Percentiles rank a stretch among this genome's conserved stretches.
These are phyloP conservation scores for Rhizopus arrhizus DNA, from an alignment of 371 early-diverging fungal genomes.

Conservation along the genomic window DNA sequence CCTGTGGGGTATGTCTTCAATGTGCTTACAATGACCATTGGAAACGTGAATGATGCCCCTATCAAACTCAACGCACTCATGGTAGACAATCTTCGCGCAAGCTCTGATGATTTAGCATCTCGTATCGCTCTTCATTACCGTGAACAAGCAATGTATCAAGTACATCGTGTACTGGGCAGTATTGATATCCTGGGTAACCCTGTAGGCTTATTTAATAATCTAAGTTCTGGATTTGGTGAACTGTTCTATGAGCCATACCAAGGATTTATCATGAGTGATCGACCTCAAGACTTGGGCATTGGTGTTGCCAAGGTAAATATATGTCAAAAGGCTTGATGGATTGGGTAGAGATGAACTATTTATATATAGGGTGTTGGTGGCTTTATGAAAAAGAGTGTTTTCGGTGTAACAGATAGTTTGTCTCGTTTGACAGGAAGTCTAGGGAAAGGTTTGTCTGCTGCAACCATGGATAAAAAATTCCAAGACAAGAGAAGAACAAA, in stretches of 20 bases:
- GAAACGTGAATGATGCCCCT: slow-evolving; percentile 88
- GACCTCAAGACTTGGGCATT: slow-evolving; percentile 87
- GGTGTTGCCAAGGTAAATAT: slow-evolving; percentile 76
- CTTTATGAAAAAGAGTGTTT: slow-evolving; percentile 79
- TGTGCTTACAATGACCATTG: slow-evolving; percentile 87
- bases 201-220: slow-evolving; percentile 82
- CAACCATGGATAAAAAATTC: slow-evolving; percentile 85
- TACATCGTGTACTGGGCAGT: slow-evolving; percentile 85
- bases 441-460: slow-evolving; percentile 85
- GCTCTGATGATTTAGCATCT: slow-evolving; percentile 46
- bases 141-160: slow-evolving; percentile 77
- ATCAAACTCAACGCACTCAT: slow-evolving; percentile 81
- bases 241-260: slow-evolving; percentile 91
- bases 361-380: slow-evolving; percentile 53
- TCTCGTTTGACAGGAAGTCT: slow-evolving; percentile 84
- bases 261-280: slow-evolving; percentile 85
- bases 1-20: slow-evolving; percentile 63
- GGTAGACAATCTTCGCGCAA: slow-evolving; percentile 78
- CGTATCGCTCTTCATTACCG: slow-evolving; percentile 65
- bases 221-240: slow-evolving; percentile 85
- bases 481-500: slow-evolving; percentile 73
- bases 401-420: slow-evolving; percentile 84
- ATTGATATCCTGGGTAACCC: slow-evolving; percentile 92
- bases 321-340: too few species aligned
- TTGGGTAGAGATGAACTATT: slow-evolving; percentile 23